Conservation (phyloP, 768 basidiomycete species). For the Rhodocollybia butyracea region DNA sequence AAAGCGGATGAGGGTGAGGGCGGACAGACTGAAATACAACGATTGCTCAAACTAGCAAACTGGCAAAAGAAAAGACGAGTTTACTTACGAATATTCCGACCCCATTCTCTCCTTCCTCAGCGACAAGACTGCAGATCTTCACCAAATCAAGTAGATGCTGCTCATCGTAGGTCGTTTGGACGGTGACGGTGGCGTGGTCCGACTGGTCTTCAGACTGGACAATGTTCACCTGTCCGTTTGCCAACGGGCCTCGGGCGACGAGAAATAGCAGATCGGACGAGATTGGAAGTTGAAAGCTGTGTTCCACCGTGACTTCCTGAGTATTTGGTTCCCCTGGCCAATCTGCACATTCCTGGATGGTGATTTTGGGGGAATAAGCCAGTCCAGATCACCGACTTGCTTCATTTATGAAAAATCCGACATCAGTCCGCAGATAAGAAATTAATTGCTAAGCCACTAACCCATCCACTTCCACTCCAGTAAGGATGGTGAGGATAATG, state of each 20-base stretch:
- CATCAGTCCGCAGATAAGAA: background rate
- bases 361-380: background rate
- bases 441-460: background rate
- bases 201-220: slow-evolving; percentile 23
- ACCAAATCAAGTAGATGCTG: slow-evolving; percentile 21
- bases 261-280: slow-evolving; percentile 25
- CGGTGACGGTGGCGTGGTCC: slow-evolving; percentile 22
- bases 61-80: background rate
- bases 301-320: background rate
- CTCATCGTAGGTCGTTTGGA: slow-evolving; percentile 26
- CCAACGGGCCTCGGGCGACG: slow-evolving; percentile 24
- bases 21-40: slow-evolving; percentile 16
- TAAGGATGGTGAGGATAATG: background rate
- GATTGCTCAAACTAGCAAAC: background rate
- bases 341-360: background rate
- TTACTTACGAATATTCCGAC: slow-evolving; percentile 35
- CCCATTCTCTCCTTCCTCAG: slow-evolving; percentile 23
- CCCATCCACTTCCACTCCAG: background rate
- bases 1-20: slow-evolving; percentile 14
- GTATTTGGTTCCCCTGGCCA: background rate
- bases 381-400: background rate
- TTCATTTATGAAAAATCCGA: background rate
- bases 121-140: slow-evolving; percentile 26
- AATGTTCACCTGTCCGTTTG: slow-evolving; percentile 25
- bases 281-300: slow-evolving; percentile 22